Evolutionary conservation across 345 rosid species (phyloP).

Genomic region (Sisymbrium irio): DNA sequence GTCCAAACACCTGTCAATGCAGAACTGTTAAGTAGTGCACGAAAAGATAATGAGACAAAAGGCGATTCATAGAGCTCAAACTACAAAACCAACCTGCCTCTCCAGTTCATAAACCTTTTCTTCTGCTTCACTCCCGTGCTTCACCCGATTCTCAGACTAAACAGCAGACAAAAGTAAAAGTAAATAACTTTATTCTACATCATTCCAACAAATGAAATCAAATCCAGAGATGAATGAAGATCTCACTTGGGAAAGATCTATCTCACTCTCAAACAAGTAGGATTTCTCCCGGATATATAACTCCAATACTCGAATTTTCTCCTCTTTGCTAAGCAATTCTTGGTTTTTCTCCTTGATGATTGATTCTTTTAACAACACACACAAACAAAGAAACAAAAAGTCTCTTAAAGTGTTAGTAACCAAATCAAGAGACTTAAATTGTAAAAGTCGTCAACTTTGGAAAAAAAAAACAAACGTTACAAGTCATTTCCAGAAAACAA

Average conservation of each 20-base stretch:
- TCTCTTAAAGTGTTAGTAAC: neutral
- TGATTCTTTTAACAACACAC: slow-evolving; percentile 26
- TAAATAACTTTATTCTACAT: neutral
- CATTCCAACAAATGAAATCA: neutral
- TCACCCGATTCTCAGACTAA: slow-evolving; percentile 21
- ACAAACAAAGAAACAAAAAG: neutral
- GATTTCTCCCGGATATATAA: slow-evolving; percentile 37
- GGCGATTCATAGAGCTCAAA: neutral
- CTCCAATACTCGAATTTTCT: slow-evolving; percentile 36
- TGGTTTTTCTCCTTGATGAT: slow-evolving; percentile 31
- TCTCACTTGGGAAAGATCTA: slow-evolving; percentile 39
- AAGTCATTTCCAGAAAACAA: neutral
- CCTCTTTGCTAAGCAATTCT: slow-evolving; percentile 36
- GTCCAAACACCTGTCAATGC: slow-evolving; percentile 30
- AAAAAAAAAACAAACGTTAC: slow-evolving; percentile 12
- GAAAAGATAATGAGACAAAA: neutral
- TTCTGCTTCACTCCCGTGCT: slow-evolving; percentile 25
- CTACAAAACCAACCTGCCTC: slow-evolving; percentile 41
- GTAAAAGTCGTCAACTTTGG: neutral
- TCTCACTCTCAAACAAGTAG: slow-evolving; percentile 32
- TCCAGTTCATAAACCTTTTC: slow-evolving; percentile 33
- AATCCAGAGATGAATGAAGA: slow-evolving; percentile 4
- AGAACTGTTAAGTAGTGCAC: no score
- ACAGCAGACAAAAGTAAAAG: neutral
- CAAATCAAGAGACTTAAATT: neutral